Base-by-base conservation (phyloP, 1,284 basidiomycete species). In the Schizophyllum amplum region DNA sequence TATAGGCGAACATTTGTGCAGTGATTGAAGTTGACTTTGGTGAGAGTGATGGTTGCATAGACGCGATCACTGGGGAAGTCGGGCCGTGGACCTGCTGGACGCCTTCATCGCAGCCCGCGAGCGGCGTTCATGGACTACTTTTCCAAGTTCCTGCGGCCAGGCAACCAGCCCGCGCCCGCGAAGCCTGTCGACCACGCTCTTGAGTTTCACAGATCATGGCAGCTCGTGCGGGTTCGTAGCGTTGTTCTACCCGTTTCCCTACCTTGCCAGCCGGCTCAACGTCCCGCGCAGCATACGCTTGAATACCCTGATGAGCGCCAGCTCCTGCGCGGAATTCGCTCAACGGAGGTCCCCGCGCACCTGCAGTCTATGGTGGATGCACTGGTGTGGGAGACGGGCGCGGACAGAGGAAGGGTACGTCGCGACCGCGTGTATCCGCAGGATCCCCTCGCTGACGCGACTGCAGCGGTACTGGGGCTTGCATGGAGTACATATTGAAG, bases 401-500 rank as follows among this genome's bases (percentile, higher is more conserved):
- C 78, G 86, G 60, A 83, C 81, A 20, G 90, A 94, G 65, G 89
- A 91, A 73, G 91, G 90, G 91, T 94, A 72, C 64, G 87, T 78
- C 33, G 50, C 42, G 24, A 50, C 13, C 3, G 24, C 24, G 48
- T 22, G 53, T 49, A 17, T 24, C 17, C 55, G n/a, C 21, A 47
- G 13, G 49, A 59, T n/a, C 46, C 24, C 21, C 51, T 55, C 56
- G 51, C 47, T 57, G 53, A 54, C 20, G 51, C 54, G 47, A 56
- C 59, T 25, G 53, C 69, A 94, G 92, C 59, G 83, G 79, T 11
- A 92, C 91, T 3, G 94, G 94, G 22, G 84, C 82, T 17, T 96
- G 93, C 67, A 75, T 97, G 60, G 96, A 98, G 71, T 93, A 92
- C 70, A 78, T 97, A 25, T 74, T 98, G 53, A 92, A 94, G 74